Base-by-base conservation (phyloP, 2,329 filamentous ascomycete genomes). In the Hypoxylon sp. region DNA sequence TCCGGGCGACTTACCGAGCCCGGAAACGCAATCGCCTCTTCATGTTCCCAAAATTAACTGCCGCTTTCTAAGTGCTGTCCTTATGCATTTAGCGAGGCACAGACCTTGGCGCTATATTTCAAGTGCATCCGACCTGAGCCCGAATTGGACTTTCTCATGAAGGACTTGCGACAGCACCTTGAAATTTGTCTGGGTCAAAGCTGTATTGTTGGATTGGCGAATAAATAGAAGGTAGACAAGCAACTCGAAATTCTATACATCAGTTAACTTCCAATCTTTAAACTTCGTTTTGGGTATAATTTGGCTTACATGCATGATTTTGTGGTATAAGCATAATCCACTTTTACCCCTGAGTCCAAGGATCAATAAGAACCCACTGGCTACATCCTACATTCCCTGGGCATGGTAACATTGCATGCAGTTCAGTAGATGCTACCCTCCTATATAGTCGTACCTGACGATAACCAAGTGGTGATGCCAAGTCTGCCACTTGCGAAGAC, bases 401-500 rank as follows among this genome's bases (percentile, higher is more conserved):
- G n/a, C 33, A 56, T 32, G 16, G 62, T 65, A 49, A 33, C 62
- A 65, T 65, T 61, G 32, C 55, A 64, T 60, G 26, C 42, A 33
- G 24, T 30, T 26, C n/a, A 24, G 20, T 28, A 30, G 11, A 18
- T 53, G 40, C 33, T 49, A 63, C 60, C 50, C 18, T 38, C 12
- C 32, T 36, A 30, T 28, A 55, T 50, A 50, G 38, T 55, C 28
- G 50, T 56, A 45, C 45, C 50, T 62, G 36, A 46, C 40, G 30
- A 56, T 58, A 44, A 28, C 45, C 8, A 54, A 48, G 42, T 49
- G n/a, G 42, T 36, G n/a, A 42, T 49, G 38, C 53, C 33, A 16
- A 54, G 16, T 5, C 18, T 24, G 28, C 28, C 16, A 14, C n/a
- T 44, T 57, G n/a, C n/a, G n/a, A 18, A 59, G 12, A 22, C 28